These are phyloP conservation scores for Macaranga tanarius DNA, from an alignment of 441 rosid genomes.

Conservation along the genomic window DNA sequence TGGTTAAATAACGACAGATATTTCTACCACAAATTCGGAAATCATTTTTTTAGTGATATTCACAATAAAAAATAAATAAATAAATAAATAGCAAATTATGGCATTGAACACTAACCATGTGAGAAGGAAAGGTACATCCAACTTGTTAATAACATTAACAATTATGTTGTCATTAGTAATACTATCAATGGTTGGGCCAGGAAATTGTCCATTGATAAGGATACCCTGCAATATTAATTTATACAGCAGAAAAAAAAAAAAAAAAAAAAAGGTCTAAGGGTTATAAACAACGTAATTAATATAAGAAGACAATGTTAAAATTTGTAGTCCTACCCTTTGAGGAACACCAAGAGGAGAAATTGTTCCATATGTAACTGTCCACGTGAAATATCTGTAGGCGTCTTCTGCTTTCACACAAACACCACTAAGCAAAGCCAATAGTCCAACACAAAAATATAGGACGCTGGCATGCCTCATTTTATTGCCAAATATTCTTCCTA, in stretches of 20 bases:
- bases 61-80: too few species aligned
- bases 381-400: constrained; percentile 48
- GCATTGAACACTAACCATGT: constrained; percentile 45
- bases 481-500: neutral
- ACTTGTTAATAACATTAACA: constrained; percentile 54
- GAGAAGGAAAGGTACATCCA: constrained; percentile 68
- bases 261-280: neutral
- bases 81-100: too few species aligned
- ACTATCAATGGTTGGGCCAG: constrained; percentile 63
- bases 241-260: neutral
- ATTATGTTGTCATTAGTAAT: constrained; percentile 63
- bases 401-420: constrained; percentile 48
- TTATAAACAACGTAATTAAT: neutral
- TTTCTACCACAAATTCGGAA: too few species aligned
- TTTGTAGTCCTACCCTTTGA: constrained; percentile 45
- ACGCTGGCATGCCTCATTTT: constrained; percentile 30
- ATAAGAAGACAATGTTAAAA: neutral
- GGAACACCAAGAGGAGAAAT: constrained; percentile 52
- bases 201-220: constrained; percentile 71
- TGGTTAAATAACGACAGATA: too few species aligned
- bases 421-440: constrained; percentile 32
- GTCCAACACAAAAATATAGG: constrained; percentile 26
- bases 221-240: constrained; percentile 46
- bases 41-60: too few species aligned
- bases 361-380: constrained; percentile 57